phyloP scores from a whole-genome alignment of 176 grass and related monocot species.

The Triticum dicoccoides region DNA sequence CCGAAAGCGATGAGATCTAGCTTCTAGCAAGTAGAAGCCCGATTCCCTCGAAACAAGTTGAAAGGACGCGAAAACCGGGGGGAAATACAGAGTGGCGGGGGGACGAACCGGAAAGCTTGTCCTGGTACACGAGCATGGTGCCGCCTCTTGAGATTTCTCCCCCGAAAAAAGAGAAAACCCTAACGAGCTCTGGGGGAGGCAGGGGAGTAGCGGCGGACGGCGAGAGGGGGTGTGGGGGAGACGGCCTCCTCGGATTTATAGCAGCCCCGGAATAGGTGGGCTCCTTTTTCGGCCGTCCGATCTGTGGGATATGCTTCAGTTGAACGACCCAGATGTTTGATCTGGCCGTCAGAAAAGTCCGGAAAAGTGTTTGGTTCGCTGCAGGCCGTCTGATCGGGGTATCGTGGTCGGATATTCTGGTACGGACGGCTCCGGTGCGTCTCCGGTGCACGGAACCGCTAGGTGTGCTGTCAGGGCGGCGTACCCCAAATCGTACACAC shows the following conservation, averaged over 20 bases:
- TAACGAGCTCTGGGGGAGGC: slow-evolving; percentile 15
- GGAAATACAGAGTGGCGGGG: neutral
- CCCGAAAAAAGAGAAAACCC: slow-evolving; percentile 34
- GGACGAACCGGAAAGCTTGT: slow-evolving; percentile 57
- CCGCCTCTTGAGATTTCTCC: neutral
- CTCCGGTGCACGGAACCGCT: slow-evolving; percentile 6
- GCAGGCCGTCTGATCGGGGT: neutral
- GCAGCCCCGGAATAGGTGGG: neutral
- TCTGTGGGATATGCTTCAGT: neutral
- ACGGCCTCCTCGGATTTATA: slow-evolving; percentile 29
- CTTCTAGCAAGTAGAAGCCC: neutral
- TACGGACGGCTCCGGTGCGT: slow-evolving; percentile 25
- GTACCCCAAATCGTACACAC: too few species aligned
- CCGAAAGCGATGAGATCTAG: neutral
- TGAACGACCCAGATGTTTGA: slow-evolving; percentile 1
- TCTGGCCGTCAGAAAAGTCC: neutral
- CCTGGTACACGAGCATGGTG: slow-evolving; percentile 73
- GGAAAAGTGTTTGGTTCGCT: neutral
- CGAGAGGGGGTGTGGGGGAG: neutral
- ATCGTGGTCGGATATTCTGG: slow-evolving; percentile 18
- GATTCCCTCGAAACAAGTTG: neutral
- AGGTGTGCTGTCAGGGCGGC: neutral
- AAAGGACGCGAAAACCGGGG: neutral
- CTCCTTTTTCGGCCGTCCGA: neutral
- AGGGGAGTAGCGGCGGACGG: slow-evolving; percentile 37